Percentiles rank a stretch among this genome's conserved stretches.
phyloP scores from a whole-genome alignment of 805 yeast genomes.

The Ogataea sp. region DNA sequence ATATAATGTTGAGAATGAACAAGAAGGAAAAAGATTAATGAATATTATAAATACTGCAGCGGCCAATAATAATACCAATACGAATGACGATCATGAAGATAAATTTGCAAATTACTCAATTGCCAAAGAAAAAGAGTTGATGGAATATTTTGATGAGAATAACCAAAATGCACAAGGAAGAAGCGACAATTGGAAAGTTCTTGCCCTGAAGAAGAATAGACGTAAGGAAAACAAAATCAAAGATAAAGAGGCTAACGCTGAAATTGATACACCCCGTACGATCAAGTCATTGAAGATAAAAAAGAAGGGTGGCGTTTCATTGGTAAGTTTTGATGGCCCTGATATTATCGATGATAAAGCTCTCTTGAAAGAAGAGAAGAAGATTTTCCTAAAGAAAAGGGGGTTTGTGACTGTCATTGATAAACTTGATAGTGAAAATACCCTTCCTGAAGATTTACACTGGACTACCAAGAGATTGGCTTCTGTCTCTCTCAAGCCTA shows the following conservation, averaged over 20 bases:
- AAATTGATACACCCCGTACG: not conserved
- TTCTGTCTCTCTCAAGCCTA: conserved; percentile 62
- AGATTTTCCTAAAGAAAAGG: not conserved
- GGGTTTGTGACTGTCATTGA: not conserved
- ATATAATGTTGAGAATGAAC: not conserved
- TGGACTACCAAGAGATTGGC: conserved; percentile 65
- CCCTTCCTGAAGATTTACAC: conserved; percentile 32
- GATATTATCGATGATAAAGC: not conserved
- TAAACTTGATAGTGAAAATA: too few species aligned
- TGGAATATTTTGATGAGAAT: conserved; percentile 72
- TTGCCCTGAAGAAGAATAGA: conserved; percentile 38
- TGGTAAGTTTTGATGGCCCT: not conserved
- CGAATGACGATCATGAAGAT: too few species aligned
- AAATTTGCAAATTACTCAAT: too few species aligned
- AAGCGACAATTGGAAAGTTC: conserved; percentile 81
- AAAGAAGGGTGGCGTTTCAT: not conserved
- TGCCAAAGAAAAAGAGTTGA: too few species aligned
- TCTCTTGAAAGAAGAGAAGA: not conserved
- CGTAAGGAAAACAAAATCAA: not conserved
- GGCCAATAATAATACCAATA: too few species aligned
- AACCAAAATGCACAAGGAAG: conserved; percentile 74
- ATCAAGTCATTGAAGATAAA: too few species aligned
- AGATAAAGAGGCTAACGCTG: not conserved
- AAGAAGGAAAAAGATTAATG: conserved; percentile 1
- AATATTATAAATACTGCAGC: too few species aligned